Conservation (phyloP, 2,329 filamentous ascomycete genomes). For the Triangularia setosa region DNA sequence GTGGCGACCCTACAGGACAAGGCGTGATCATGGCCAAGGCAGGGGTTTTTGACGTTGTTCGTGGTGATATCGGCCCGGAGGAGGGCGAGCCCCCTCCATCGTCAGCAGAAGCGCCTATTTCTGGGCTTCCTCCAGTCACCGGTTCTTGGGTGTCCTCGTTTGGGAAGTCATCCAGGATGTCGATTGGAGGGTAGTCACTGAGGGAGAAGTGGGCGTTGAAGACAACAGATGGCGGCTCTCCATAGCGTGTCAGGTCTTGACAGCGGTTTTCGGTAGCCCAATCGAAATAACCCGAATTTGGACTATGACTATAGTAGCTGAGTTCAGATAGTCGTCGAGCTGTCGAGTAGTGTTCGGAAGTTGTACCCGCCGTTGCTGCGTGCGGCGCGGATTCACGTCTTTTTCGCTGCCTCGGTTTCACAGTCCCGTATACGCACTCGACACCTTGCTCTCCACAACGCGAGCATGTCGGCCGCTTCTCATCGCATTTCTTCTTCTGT, state of each 20-base stretch:
- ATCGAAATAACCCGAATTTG: background rate
- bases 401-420: constrained; percentile 40
- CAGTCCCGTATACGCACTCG: constrained; percentile 48
- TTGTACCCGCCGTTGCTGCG: constrained; percentile 11
- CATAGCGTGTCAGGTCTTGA: constrained; percentile 1
- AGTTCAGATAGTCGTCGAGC: constrained; percentile 21
- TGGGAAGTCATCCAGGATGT: constrained; percentile 1
- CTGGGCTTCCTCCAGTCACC: background rate
- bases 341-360: background rate
- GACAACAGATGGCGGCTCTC: constrained; percentile 4
- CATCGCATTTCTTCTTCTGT: constrained; percentile 58
- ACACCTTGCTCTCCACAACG: constrained; percentile 48
- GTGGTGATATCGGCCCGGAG: constrained; percentile 12
- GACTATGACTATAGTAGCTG: constrained; percentile 18
- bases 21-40: constrained; percentile 41
- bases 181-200: constrained; percentile 9
- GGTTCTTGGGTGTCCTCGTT: constrained; percentile 1
- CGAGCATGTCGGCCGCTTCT: constrained; percentile 47
- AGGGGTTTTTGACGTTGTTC: constrained; percentile 29
- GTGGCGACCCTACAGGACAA: constrained; percentile 36
- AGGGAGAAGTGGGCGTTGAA: constrained; percentile 16
- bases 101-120: background rate
- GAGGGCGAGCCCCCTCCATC: background rate
- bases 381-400: constrained; percentile 33
- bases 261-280: constrained; percentile 4